phyloP scores from a whole-genome alignment of 805 yeast species.

The Saccharomycopsis sp. region DNA sequence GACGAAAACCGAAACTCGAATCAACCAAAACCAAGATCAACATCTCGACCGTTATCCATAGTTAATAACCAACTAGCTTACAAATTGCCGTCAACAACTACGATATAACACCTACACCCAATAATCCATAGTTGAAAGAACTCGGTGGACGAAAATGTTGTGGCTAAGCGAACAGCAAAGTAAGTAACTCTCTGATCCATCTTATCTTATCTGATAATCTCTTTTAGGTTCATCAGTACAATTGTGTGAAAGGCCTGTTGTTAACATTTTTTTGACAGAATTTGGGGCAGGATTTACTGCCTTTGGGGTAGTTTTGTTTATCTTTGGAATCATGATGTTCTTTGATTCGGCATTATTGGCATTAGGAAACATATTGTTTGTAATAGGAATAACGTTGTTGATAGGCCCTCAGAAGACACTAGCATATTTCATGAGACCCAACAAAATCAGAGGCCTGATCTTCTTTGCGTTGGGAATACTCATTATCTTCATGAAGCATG shows the following conservation, averaged over 20 bases:
- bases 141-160: conserved; percentile 23
- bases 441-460: conserved; percentile 78
- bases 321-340: conserved; percentile 76
- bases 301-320: conserved; percentile 57
- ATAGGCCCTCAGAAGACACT: conserved; percentile 84
- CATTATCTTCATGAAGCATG: conserved; percentile 58
- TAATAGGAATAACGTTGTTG: conserved; percentile 76
- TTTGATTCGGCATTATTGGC: conserved; percentile 88
- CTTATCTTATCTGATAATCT: neutral
- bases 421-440: conserved; percentile 78
- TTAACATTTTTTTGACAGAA: conserved; percentile 10
- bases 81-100: neutral
- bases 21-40: too few species aligned
- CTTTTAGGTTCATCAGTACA: neutral
- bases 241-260: neutral
- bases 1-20: too few species aligned
- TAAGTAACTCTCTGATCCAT: conserved; percentile 2
- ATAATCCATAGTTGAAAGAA: too few species aligned
- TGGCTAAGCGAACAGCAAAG: conserved; percentile 21
- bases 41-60: too few species aligned
- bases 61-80: too few species aligned
- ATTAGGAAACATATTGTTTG: conserved; percentile 74
- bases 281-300: conserved; percentile 21
- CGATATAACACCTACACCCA: too few species aligned
- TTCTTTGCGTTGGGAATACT: conserved; percentile 75